These are phyloP conservation scores for Colletotrichum lentis DNA, from an alignment of 2,329 filamentous ascomycete genomes.

Conservation along the genomic window DNA sequence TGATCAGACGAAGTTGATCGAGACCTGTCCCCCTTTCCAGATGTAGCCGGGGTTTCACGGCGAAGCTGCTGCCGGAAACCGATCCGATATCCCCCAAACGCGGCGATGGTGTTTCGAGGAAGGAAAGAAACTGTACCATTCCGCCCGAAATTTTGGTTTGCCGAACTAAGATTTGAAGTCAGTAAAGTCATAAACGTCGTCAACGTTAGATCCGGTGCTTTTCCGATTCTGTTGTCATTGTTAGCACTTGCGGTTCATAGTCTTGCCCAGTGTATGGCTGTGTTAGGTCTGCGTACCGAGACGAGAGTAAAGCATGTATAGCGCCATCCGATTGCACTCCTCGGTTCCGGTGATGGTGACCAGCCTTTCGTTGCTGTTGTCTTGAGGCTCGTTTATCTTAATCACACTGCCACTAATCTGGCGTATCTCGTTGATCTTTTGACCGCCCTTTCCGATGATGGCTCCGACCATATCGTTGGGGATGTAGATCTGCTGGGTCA, in stretches of 20 bases:
- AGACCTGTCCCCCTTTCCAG: constrained; percentile 33
- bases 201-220: constrained; percentile 53
- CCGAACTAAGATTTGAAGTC: constrained; percentile 39
- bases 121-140: constrained; percentile 37
- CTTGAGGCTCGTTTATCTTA: constrained; percentile 99
- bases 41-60: constrained; percentile 26
- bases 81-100: constrained; percentile 32
- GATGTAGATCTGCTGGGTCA: constrained; percentile 99
- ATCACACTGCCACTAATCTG: constrained; percentile 97
- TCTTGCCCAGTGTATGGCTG: background rate
- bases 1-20: constrained; percentile 34
- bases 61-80: constrained; percentile 24
- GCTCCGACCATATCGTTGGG: constrained; percentile 99
- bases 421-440: constrained; percentile 99
- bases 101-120: constrained; percentile 33
- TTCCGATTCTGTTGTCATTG: constrained; percentile 52
- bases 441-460: constrained; percentile 97
- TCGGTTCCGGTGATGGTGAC: constrained; percentile 98
- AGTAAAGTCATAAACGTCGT: constrained; percentile 38
- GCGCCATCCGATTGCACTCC: constrained; percentile 99
- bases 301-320: constrained; percentile 98
- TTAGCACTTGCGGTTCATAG: constrained; percentile 40
- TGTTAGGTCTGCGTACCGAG: constrained; percentile 71
- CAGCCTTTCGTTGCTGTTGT: constrained; percentile 97
- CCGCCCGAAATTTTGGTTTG: constrained; percentile 37